Evolutionary conservation across 2,329 filamentous ascomycete genomes (phyloP).

Genomic region (Pleurostoma richardsiae): DNA sequence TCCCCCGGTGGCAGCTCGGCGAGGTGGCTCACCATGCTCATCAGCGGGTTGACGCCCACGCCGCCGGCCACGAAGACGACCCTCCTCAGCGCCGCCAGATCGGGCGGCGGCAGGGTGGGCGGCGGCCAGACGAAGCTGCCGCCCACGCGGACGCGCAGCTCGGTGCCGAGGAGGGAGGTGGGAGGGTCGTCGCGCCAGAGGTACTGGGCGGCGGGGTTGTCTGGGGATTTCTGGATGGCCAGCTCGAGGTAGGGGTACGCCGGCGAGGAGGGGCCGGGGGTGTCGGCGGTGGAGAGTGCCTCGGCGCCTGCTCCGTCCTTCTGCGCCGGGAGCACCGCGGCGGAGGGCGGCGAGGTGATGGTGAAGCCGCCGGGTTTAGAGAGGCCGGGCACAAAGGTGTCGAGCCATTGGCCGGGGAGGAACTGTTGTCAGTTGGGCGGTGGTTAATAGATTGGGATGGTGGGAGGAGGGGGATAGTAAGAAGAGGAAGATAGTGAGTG

Average conservation of each 20-base stretch:
- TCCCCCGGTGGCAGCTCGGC: constrained; percentile 28
- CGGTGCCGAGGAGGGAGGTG: constrained; percentile 49
- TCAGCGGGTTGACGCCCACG: constrained; percentile 76
- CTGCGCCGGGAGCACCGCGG: constrained; percentile 24
- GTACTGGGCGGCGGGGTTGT: constrained; percentile 71
- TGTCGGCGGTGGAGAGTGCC: not conserved
- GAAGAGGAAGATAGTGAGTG: constrained; percentile 7
- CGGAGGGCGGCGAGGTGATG: constrained; percentile 69
- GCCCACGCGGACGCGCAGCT: constrained; percentile 66
- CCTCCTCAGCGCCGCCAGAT: constrained; percentile 36
- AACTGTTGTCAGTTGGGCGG: constrained; percentile 47
- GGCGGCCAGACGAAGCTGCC: constrained; percentile 81
- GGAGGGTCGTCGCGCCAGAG: constrained; percentile 53
- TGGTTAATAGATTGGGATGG: constrained; percentile 8
- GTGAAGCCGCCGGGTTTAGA: constrained; percentile 79
- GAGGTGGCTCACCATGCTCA: constrained; percentile 66
- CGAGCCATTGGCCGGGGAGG: constrained; percentile 82
- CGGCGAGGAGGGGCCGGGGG: not conserved
- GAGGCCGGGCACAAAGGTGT: constrained; percentile 68
- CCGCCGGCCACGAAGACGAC: constrained; percentile 76
- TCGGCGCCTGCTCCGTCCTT: not conserved
- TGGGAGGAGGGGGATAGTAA: not conserved
- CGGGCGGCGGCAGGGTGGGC: constrained; percentile 29
- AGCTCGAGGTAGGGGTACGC: constrained; percentile 61
- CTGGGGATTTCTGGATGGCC: constrained; percentile 67